Evolutionary conservation across 176 grass and related monocot species (phyloP).

Genomic region (Chrysopogon serrulatus): DNA sequence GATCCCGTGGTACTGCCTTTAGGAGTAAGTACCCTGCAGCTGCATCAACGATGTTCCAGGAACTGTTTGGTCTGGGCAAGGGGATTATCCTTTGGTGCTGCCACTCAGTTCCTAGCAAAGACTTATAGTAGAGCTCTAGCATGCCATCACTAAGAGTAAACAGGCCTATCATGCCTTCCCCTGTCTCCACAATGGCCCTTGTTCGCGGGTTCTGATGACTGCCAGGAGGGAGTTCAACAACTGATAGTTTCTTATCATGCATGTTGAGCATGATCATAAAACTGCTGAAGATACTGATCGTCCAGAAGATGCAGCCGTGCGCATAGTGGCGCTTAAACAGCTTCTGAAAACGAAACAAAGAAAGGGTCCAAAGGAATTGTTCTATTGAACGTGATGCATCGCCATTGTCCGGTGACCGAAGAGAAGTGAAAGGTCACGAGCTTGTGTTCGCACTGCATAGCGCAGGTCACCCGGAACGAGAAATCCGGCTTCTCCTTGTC

Average conservation of each 20-base stretch:
- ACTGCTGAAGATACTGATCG: not conserved
- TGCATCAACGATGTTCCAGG: not conserved
- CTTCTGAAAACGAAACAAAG: not conserved
- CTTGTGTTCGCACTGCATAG: not conserved
- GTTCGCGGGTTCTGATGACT: no score
- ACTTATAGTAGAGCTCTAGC: not conserved
- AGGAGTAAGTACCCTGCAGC: not conserved
- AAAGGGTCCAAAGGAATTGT: not conserved
- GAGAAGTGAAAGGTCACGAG: constrained; percentile 20
- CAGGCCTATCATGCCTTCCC: not conserved
- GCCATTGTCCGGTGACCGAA: not conserved
- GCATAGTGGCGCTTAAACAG: not conserved
- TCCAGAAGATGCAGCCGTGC: constrained; percentile 12
- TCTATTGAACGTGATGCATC: not conserved
- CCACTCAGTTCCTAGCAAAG: not conserved
- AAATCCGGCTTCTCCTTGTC: not conserved
- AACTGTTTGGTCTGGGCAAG: not conserved
- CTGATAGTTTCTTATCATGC: not conserved
- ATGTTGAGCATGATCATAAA: not conserved
- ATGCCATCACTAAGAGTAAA: not conserved
- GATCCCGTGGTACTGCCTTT: not conserved
- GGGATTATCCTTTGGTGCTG: not conserved
- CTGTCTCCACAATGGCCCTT: not conserved
- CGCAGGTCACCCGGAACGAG: constrained; percentile 16
- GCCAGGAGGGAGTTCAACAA: not conserved